A percentile compares a stretch with the other conserved stretches of the same genome.
Evolutionary conservation across 2,329 filamentous ascomycete species (phyloP).

Genomic region (Acephala macrosclerotiorum): DNA sequence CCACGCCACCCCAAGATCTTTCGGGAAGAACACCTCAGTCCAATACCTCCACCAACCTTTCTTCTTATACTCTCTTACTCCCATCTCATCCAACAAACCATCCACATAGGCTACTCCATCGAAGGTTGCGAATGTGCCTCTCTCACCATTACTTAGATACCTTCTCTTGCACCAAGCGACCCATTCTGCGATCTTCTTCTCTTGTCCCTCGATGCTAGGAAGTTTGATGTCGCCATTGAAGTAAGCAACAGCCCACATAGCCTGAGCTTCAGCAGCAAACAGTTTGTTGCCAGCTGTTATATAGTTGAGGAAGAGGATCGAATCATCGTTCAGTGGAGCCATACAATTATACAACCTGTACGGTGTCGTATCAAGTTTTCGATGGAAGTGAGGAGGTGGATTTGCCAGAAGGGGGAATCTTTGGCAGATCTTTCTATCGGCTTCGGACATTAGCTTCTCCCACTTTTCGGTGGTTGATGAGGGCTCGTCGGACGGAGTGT

Average conservation of each 20-base stretch:
- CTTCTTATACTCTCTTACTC: background rate
- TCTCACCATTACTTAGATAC: constrained; percentile 40
- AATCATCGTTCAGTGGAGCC: constrained; percentile 37
- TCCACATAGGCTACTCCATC: constrained; percentile 42
- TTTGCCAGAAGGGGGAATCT: constrained; percentile 39
- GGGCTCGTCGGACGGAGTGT: background rate
- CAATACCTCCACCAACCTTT: constrained; percentile 1
- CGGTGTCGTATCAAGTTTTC: constrained; percentile 28
- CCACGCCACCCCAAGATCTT: background rate
- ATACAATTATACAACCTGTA: constrained; percentile 40
- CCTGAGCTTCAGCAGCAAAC: constrained; percentile 38
- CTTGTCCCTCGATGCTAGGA: constrained; percentile 32
- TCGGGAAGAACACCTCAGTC: background rate
- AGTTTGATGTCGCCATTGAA: constrained; percentile 37
- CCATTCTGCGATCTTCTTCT: constrained; percentile 36
- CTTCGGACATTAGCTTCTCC: constrained; percentile 35
- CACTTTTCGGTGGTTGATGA: constrained; percentile 26
- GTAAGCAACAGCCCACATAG: constrained; percentile 41
- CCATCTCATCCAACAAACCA: constrained; percentile 37
- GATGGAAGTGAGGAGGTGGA: constrained; percentile 37
- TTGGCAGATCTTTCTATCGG: constrained; percentile 34
- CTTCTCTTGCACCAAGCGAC: constrained; percentile 40
- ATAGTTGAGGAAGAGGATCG: constrained; percentile 41
- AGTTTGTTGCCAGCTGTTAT: constrained; percentile 37
- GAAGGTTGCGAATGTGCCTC: constrained; percentile 39